Evolutionary conservation across 306 rosid species (phyloP).

Genomic region (Vachellia pachyceras): DNA sequence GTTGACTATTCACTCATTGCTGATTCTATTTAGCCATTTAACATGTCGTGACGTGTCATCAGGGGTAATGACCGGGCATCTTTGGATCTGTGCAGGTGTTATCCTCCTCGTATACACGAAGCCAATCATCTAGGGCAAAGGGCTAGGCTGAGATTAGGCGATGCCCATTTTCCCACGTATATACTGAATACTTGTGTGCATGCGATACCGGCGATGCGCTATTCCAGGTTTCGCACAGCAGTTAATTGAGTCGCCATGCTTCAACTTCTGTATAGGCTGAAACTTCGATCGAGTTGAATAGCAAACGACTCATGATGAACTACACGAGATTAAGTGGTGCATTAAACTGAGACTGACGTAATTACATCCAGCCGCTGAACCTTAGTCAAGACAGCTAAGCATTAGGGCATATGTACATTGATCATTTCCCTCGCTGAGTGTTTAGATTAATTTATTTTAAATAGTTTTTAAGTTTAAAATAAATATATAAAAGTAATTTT

Average conservation of each 20-base stretch:
- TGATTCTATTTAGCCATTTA: neutral
- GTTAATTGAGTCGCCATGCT: neutral
- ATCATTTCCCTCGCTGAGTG: too few relatives aligned
- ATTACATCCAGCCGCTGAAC: too few relatives aligned
- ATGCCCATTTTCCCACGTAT: neutral
- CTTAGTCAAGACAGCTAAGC: neutral
- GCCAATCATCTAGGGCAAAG: conserved; percentile 49
- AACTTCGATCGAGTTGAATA: neutral
- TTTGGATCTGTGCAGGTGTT: conserved; percentile 60
- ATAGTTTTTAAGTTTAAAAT: too few relatives aligned
- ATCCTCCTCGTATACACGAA: conserved; percentile 64
- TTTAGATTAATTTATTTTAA: too few relatives aligned
- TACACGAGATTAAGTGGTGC: too few relatives aligned
- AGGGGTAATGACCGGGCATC: neutral
- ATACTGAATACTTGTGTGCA: conserved; percentile 1
- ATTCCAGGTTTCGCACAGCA: neutral
- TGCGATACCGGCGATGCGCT: neutral
- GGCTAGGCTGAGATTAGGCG: conserved; percentile 38
- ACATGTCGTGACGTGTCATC: neutral
- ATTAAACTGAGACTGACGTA: too few relatives aligned
- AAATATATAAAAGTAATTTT: too few relatives aligned
- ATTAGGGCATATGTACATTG: neutral
- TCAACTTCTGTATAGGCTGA: neutral
- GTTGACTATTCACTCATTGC: neutral
- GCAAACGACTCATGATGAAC: too few relatives aligned